Evolutionary conservation across 2,329 filamentous ascomycete species (phyloP), one percentile per base, ranked within the genome.

Genomic region (Periconia macrospinosa): DNA sequence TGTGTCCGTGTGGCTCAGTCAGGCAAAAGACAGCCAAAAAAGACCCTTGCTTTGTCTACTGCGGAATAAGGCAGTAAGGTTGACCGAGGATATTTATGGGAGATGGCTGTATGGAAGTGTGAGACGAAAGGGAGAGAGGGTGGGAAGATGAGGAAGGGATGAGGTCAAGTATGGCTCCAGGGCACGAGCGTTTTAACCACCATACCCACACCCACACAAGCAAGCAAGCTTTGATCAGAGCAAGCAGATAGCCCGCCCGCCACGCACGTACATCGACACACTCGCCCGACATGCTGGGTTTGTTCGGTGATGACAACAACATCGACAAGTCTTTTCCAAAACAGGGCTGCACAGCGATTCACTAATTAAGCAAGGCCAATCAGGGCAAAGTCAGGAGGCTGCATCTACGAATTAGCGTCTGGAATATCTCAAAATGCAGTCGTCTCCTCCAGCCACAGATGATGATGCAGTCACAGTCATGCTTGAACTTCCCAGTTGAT

Each of bases 111-210:
- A 37, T n/a, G 11, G 15, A n/a, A n/a, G 33, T 37, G 30, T 8
- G 30, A 35, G 43, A 41, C 18, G 33, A 20, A 42, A 46, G 17
- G 33, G 35, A 40, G 19, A 33, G 19, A 19, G 23, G n/a, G n/a
- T 40, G 30, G 42, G 41, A 27, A 44, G 19, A 46, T 20, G 49
- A 47, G 20, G 33, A 47, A 41, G 14, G 49, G 49, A 41, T n/a
- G 19, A 10, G 27, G 27, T 17, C 17, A 42, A 42, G 43, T 33
- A 37, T n/a, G 23, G 23, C 23, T 27, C 23, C 23, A 27, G 23
- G 23, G 23, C 23, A 27, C 23, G 23, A 27, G 23, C 23, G 23
- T 27, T 27, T 27, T 27, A 27, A 27, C 23, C 23, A 27, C n/a
- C n/a, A n/a, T n/a, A n/a, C n/a, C n/a, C n/a, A n/a, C n/a, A n/a